Base-by-base conservation (phyloP, 768 basidiomycete species). In the Auricularia sp. region DNA sequence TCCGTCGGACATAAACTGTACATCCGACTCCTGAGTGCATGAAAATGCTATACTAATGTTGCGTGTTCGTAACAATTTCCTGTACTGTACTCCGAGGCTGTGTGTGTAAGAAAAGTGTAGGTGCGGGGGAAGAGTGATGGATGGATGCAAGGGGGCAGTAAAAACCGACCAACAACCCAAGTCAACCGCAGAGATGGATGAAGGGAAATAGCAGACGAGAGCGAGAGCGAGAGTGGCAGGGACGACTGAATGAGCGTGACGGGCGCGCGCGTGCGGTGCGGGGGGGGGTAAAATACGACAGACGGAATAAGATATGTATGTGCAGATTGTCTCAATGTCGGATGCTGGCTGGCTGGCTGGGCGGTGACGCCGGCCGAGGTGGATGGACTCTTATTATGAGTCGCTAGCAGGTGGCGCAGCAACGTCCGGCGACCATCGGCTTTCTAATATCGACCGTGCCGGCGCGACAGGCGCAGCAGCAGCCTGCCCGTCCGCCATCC, bases 401-500 rank as follows among this genome's bases (percentile, higher is more conserved):
- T 42, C 39, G 39, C 8, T 14, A 2, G 39, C 39, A 2, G 39
- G 12, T 2, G 39, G 47, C 21, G 47, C 6, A 29, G 29, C 29
- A 29, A 0, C 29, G 29, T 29, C 29, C 18, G 14, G 47, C 47
- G 47, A 51, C 18, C 47, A 21, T 51, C 47, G 47, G 21, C 18
- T 16, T 6, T 51, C 21, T 51, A 21, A 16, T 18, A 18, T 51
- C 11, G 47, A 18, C 47, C 47, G 21, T 18, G 47, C 47, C 11
- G 47, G 47, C 21, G 39, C 39, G 8, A 14, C 12, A 42, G 39
- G 39, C 8, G 39, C 8, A 10, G 47, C 16, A 8, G 47, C 11
- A 10, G 5, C 6, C 18, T 51, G 47, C 47, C 47, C 47, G 14
- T 77, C 74, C 11, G 68, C 70, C 80, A 87, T 78, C 73, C 79